Conservation (phyloP, 2,329 filamentous ascomycete species). For the Scortechinia acanthostroma region DNA sequence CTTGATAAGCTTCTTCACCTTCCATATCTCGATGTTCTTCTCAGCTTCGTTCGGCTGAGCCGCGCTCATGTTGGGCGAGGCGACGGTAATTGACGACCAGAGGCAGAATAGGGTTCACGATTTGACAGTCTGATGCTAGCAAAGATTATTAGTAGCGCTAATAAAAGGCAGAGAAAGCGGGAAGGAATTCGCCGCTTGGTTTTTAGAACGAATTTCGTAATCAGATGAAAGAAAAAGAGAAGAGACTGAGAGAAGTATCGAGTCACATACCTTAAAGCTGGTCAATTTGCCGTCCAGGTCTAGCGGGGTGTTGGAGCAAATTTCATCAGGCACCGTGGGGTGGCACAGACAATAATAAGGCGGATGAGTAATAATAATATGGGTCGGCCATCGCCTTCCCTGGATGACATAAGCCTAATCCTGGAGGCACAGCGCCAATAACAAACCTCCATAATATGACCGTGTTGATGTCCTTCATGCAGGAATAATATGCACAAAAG, state of each 20-base stretch:
- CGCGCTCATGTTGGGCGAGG: conserved; percentile 10
- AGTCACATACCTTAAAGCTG: conserved; percentile 13
- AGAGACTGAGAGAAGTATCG: conserved; percentile 5
- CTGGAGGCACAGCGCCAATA: conserved; percentile 7
- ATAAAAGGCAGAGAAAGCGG: background rate
- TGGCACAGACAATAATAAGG: conserved; percentile 6
- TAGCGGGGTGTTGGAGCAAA: conserved; percentile 18
- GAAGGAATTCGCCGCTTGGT: background rate
- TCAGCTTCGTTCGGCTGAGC: conserved; percentile 80
- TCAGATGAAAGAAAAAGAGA: background rate
- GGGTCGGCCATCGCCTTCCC: background rate
- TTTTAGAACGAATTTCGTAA: background rate
- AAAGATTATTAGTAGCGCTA: background rate
- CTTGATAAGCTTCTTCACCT: conserved; percentile 99
- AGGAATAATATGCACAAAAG: too few species aligned
- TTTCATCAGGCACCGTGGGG: conserved; percentile 23
- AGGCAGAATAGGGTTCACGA: conserved; percentile 9
- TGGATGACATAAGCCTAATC: conserved; percentile 6
- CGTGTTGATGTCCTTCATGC: too few species aligned
- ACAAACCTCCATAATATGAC: too few species aligned
- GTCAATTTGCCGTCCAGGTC: conserved; percentile 12
- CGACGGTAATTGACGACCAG: conserved; percentile 11
- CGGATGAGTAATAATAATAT: conserved; percentile 18
- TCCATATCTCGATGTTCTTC: conserved; percentile 92
- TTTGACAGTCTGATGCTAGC: background rate